Evolutionary conservation across 2,329 filamentous ascomycete genomes (phyloP).

Genomic region (Talaromyces sp.): DNA sequence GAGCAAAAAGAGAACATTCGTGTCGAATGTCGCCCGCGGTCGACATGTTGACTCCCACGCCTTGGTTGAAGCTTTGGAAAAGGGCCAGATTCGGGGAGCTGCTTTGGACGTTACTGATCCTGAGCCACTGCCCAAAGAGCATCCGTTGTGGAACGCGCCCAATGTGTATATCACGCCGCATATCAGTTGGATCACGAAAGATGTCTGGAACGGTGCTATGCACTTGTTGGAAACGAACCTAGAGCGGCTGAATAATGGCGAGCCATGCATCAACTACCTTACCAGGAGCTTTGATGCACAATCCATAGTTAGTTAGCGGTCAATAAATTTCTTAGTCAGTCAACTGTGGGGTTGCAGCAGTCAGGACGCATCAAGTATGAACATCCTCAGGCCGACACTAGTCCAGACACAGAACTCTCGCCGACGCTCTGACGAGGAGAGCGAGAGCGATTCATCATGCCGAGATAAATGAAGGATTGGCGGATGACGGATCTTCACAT

Average conservation of each 20-base stretch:
- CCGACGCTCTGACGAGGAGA: background rate
- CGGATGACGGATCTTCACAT: background rate
- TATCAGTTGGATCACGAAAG: slow-evolving; percentile 24
- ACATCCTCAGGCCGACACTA: background rate
- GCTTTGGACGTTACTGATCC: slow-evolving; percentile 77
- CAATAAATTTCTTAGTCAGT: background rate
- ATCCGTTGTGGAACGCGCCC: slow-evolving; percentile 66
- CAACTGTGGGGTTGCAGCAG: background rate
- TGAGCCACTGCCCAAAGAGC: slow-evolving; percentile 67
- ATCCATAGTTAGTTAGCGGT: background rate
- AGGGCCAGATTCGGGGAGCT: slow-evolving; percentile 59
- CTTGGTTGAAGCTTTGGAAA: slow-evolving; percentile 59
- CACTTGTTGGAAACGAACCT: background rate
- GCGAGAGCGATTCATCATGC: background rate
- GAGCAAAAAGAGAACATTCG: slow-evolving; percentile 56
- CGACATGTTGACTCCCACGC: slow-evolving; percentile 60
- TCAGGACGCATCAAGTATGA: background rate
- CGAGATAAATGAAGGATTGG: background rate
- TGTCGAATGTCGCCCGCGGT: slow-evolving; percentile 67
- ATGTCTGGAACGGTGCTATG: background rate
- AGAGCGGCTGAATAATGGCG: background rate
- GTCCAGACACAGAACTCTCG: background rate
- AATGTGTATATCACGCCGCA: slow-evolving; percentile 50
- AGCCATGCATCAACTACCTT: background rate
- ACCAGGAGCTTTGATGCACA: background rate